Conservation (phyloP, 225 moss, liverwort and hornwort species). For the Takakia lepidozioides region DNA sequence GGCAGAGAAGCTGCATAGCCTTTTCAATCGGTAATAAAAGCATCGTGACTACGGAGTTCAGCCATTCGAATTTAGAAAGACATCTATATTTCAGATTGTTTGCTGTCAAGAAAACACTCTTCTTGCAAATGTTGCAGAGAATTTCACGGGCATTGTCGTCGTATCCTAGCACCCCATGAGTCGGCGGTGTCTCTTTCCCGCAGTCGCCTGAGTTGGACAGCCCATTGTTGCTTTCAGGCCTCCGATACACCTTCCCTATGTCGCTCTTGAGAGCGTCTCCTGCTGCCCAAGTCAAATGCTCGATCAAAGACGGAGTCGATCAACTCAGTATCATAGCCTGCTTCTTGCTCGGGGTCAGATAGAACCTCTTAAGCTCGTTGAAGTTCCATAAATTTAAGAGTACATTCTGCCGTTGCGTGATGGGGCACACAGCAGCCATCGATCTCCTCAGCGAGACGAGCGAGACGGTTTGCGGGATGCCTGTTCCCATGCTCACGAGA, state of each 20-base stretch:
- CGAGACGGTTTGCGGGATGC: too few relatives aligned
- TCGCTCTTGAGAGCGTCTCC: conserved; percentile 10
- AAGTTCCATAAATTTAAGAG: conserved; percentile 46
- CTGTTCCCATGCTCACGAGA: too few relatives aligned
- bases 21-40: too few relatives aligned
- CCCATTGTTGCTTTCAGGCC: conserved; percentile 40
- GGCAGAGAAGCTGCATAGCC: too few relatives aligned
- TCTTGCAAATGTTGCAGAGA: too few relatives aligned
- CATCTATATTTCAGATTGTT: too few relatives aligned
- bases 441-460: too few relatives aligned
- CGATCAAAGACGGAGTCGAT: conserved; percentile 36
- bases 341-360: conserved; percentile 37
- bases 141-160: conserved; percentile 15
- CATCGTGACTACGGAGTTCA: too few relatives aligned
- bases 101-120: too few relatives aligned
- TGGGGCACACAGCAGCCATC: conserved; percentile 43
- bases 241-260: conserved; percentile 32
- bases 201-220: conserved; percentile 33
- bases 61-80: too few relatives aligned
- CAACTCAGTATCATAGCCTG: conserved; percentile 39
- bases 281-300: conserved; percentile 13
- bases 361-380: conserved; percentile 54
- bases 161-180: conserved; percentile 39
- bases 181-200: conserved; percentile 4
- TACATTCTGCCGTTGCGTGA: conserved; percentile 29